Percentiles rank a stretch among this genome's conserved stretches.
phyloP scores from a whole-genome alignment of 2,329 filamentous ascomycete species.

The Exophiala lecanii-corni region DNA sequence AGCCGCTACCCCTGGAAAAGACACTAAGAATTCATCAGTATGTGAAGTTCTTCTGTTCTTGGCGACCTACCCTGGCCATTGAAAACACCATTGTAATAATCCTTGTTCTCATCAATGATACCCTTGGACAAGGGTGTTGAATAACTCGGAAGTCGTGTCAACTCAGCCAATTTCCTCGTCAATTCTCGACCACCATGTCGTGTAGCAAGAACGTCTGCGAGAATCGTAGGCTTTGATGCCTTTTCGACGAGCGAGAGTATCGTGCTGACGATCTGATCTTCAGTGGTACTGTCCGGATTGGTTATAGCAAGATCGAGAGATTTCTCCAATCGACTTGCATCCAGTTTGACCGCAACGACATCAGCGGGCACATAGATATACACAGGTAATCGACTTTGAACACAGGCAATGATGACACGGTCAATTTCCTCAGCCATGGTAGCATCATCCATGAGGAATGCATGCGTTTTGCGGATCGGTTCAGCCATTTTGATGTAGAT shows the following conservation, averaged over 20 bases:
- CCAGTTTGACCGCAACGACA: constrained; percentile 17
- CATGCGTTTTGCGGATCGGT: constrained; percentile 22
- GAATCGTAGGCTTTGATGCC: constrained; percentile 13
- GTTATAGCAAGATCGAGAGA: constrained; percentile 53
- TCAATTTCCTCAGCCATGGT: constrained; percentile 26
- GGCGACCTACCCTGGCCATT: constrained; percentile 18
- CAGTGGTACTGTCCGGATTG: constrained; percentile 30
- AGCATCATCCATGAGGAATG: constrained; percentile 26
- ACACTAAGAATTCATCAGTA: constrained; percentile 12
- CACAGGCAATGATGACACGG: constrained; percentile 23
- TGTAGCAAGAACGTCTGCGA: constrained; percentile 16
- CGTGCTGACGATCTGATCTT: constrained; percentile 56
- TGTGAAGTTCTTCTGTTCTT: not conserved
- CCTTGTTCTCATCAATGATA: constrained; percentile 17
- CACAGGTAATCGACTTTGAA: constrained; percentile 24
- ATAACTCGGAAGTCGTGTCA: constrained; percentile 16
- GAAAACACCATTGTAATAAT: constrained; percentile 19
- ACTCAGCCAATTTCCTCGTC: constrained; percentile 16
- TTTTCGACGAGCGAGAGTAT: constrained; percentile 30
- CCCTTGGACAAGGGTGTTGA: constrained; percentile 20
- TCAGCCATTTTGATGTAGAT: constrained; percentile 24
- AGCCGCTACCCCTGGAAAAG: constrained; percentile 34
- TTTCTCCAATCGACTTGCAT: constrained; percentile 53
- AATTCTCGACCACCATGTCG: constrained; percentile 15
- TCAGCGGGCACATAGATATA: constrained; percentile 28